Percentiles rank a stretch among this genome's conserved stretches.
Evolutionary conservation across 2,329 filamentous ascomycete species (phyloP).

Genomic region (Penicillium sp.): DNA sequence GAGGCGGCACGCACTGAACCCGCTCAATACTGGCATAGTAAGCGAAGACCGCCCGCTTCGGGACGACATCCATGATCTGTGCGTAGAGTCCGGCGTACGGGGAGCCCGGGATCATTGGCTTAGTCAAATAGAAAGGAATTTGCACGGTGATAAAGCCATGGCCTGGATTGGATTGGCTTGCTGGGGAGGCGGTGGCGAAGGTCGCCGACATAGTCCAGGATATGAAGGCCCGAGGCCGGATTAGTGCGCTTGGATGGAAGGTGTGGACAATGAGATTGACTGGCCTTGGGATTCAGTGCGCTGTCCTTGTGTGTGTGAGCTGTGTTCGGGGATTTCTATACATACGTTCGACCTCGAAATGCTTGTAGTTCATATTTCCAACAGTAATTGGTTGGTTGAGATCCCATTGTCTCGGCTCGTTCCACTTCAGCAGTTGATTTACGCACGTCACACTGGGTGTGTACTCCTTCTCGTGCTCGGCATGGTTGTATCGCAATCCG

Average conservation of each 20-base stretch:
- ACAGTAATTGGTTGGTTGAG: constrained; percentile 7
- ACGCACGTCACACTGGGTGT: constrained; percentile 37
- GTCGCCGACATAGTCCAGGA: constrained; percentile 32
- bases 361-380: constrained; percentile 18
- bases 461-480: constrained; percentile 42
- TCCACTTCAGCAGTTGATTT: constrained; percentile 32
- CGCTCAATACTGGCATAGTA: constrained; percentile 38
- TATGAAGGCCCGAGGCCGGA: constrained; percentile 35
- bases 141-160: constrained; percentile 33
- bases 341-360: constrained; percentile 4
- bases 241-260: constrained; percentile 32
- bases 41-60: constrained; percentile 31
- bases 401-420: constrained; percentile 12
- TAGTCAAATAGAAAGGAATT: constrained; percentile 25
- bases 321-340: background rate
- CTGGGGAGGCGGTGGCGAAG: constrained; percentile 17
- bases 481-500: constrained; percentile 39
- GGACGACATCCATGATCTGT: constrained; percentile 21
- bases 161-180: too few relatives aligned
- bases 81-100: constrained; percentile 12
- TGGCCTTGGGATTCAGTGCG: constrained; percentile 4
- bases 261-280: constrained; percentile 39
- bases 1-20: constrained; percentile 15
- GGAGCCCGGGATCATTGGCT: background rate
- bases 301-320: background rate